Base-by-base conservation (phyloP, 2,329 filamentous ascomycete species). In the Balansia obtecta region DNA sequence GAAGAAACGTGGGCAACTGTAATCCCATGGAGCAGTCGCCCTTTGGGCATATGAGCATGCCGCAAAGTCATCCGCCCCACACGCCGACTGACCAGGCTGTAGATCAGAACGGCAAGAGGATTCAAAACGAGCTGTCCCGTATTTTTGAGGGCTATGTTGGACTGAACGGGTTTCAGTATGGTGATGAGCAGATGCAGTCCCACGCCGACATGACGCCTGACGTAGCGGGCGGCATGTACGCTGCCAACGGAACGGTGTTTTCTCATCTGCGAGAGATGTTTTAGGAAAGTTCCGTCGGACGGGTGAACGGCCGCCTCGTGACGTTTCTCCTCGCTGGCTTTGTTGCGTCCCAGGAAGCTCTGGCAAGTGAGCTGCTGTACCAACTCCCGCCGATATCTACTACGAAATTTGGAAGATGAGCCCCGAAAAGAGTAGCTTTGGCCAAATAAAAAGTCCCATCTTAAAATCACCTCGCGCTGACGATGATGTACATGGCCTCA, bases 101-200 rank as follows among this genome's bases (percentile, higher is more conserved):
- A 37, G 61, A 58, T 9, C 58, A 66, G 60, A 79, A 78, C 30
- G 76, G 76, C 4, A 55, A 68, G 30, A 69, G 69, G 55, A 70
- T 80, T 38, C 74, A 76, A 50, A 72, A 57, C 20, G 77, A 80
- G 57, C 76, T 80, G 71, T 74, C 70, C 12, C 69, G 71, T 1
- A 69, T 72, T 16, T 69, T 68, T 38, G 66, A 71, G 51, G 63
- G 63, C 37, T 70, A 69, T 45, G 61, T 69, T 4, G 63, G 61
- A 1, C 55, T 67, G 38, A 66, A 64, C 22, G 56, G 66, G 50
- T 67, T 66, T 45, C 63, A 65, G 38, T 59, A 58, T 11, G 56
- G 55, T 15, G 57, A 60, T 27, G 57, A 55, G 10, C 59, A 60
- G 30, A 55, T 57, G 2, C 46, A 58, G 2, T 47, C 62, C 11